A percentile compares a stretch with the other conserved stretches of the same genome.
phyloP scores from a whole-genome alignment of 2,329 filamentous ascomycete genomes.

The Epichloe aotearoae region DNA sequence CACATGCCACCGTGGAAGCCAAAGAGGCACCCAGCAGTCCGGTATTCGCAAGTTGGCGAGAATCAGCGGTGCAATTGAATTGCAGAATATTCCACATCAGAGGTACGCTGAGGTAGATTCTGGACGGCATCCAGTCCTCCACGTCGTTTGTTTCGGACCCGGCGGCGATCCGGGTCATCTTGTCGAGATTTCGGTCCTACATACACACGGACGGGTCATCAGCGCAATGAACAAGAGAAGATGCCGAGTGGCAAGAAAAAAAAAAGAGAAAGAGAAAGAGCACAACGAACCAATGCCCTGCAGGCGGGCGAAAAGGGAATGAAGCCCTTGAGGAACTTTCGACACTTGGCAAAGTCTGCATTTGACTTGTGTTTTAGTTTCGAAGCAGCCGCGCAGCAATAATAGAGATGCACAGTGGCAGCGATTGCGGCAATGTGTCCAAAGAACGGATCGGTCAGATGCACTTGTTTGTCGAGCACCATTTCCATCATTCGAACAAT shows the following conservation, averaged over 20 bases:
- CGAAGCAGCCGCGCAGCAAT: slow-evolving; percentile 35
- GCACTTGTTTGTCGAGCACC: slow-evolving; percentile 35
- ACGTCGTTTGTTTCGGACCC: slow-evolving; percentile 33
- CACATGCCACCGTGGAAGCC: slow-evolving; percentile 15
- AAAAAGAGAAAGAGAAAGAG: accelerated
- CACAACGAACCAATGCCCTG: slow-evolving; percentile 26
- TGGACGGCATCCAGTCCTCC: slow-evolving; percentile 38
- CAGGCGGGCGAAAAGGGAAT: slow-evolving; percentile 33
- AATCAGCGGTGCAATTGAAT: slow-evolving; percentile 28
- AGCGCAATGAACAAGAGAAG: too few relatives aligned
- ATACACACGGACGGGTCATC: slow-evolving; percentile 8
- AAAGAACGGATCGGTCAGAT: slow-evolving; percentile 37
- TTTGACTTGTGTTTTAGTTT: slow-evolving; percentile 37
- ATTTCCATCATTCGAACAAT: slow-evolving; percentile 41
- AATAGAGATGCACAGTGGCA: slow-evolving; percentile 39
- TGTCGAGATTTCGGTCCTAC: slow-evolving; percentile 33
- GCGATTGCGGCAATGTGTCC: slow-evolving; percentile 37
- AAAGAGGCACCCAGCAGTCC: slow-evolving; percentile 31
- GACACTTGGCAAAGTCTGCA: slow-evolving; percentile 36
- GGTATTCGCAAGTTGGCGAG: slow-evolving; percentile 20
- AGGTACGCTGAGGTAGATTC: slow-evolving; percentile 37
- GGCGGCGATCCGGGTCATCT: slow-evolving; percentile 34
- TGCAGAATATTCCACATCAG: slow-evolving; percentile 40
- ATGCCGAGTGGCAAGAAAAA: too few relatives aligned
- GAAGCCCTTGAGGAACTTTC: slow-evolving; percentile 34